Base-by-base conservation (phyloP, 148 eudicot species). In the Camellia granthamiana region DNA sequence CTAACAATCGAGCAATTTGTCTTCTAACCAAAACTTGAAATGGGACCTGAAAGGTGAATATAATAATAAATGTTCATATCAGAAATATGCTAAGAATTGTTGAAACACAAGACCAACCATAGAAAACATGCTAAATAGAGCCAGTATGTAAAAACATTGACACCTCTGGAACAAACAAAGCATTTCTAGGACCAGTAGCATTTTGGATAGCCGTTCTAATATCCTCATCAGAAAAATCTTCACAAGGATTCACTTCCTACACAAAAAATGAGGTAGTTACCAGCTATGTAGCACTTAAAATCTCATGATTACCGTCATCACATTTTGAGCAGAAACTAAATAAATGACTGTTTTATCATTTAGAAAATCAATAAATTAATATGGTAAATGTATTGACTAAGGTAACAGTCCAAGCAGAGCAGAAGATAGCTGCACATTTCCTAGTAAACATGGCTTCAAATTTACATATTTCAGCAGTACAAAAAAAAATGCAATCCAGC, bases 11-110 rank as follows among this genome's bases (percentile, higher is more conserved):
- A 74, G 88, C 90, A 67, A 90, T 90, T 82, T 90, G 93, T 76
- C 88, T 86, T 71, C 90, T 79, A 74, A 90, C 79, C 73, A 90
- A 86, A 81, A 89, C 91, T 86, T 89, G 90, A 87, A 90, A 90
- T 76, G 93, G 93, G 65, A 86, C 87, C 93, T 90, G 74, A 63
- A 82, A 64, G 44, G 56, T 13, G 0, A n/a, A 47, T 23, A 49
- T 2, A 52, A 30, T 6, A 23, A 71, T 19, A 49, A 69, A 19
- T 71, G 19, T n/a, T 7, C 52, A 69, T 69, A 47, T 18, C 18
- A 7, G 30, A 70, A 72, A 13, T 74, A 55, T 55, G 56, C n/a
- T 58, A 13, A 7, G 7, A 18, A n/a, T 42, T 19, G 4, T 3
- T 19, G 41, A 76, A 19, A 44, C 56, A 16, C 19, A 21, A 76